Evolutionary conservation across 2,329 filamentous ascomycete species (phyloP).

Genomic region (Volutella citrinella): DNA sequence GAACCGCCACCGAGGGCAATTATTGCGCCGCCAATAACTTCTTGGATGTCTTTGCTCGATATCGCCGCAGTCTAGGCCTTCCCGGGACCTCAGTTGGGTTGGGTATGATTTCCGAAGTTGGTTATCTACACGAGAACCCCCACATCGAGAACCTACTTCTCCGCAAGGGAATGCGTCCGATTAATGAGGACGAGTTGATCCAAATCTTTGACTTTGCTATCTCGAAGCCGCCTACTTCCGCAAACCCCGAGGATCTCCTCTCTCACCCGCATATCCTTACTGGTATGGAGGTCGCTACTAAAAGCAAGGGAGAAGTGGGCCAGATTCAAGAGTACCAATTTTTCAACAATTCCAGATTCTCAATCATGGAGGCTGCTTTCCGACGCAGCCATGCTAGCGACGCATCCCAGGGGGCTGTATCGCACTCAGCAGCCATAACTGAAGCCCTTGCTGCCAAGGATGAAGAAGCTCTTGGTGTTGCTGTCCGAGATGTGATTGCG

Average conservation of each 20-base stretch:
- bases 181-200: constrained; percentile 5
- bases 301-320: constrained; percentile 11
- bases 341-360: constrained; percentile 8
- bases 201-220: constrained; percentile 3
- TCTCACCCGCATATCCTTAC: constrained; percentile 27
- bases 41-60: constrained; percentile 21
- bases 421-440: constrained; percentile 12
- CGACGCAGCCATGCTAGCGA: not conserved
- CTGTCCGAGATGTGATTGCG: constrained; percentile 15
- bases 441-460: constrained; percentile 10
- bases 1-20: constrained; percentile 33
- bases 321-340: constrained; percentile 19
- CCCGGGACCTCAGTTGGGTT: constrained; percentile 12
- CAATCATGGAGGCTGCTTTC: not conserved
- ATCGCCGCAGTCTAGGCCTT: constrained; percentile 2
- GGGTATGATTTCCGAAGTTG: constrained; percentile 15
- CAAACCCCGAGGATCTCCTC: constrained; percentile 4
- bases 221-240: not conserved
- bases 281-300: constrained; percentile 22
- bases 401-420: constrained; percentile 3
- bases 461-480: constrained; percentile 9
- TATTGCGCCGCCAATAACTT: constrained; percentile 33
- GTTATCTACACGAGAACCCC: constrained; percentile 17
- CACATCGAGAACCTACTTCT: constrained; percentile 1
- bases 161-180: constrained; percentile 8